A percentile compares a stretch with the other conserved stretches of the same genome.
Evolutionary conservation across 2,329 filamentous ascomycete species (phyloP).

Genomic region (Aspergillus transmontanensis): DNA sequence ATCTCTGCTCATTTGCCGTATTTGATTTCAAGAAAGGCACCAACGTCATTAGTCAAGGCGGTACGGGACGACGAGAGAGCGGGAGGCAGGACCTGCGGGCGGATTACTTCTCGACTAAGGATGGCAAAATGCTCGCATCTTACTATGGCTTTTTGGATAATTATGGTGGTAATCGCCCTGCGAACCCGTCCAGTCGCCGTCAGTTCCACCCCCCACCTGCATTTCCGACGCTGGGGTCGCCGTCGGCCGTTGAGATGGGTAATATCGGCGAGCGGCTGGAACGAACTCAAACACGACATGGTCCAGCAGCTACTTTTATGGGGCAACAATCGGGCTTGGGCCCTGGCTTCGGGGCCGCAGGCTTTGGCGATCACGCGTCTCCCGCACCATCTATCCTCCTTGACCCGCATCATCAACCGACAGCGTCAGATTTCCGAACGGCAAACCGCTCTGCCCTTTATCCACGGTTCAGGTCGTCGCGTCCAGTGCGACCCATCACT

Average conservation of each 20-base stretch:
- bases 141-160: constrained; percentile 95
- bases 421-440: constrained; percentile 39
- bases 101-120: constrained; percentile 92
- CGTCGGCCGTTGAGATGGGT: constrained; percentile 50
- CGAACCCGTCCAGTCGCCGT: constrained; percentile 49
- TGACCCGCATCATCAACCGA: constrained; percentile 51
- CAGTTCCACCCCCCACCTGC: constrained; percentile 74
- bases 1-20: constrained; percentile 95
- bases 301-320: not conserved
- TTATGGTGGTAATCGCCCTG: constrained; percentile 74
- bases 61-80: constrained; percentile 32
- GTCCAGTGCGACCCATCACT: constrained; percentile 26
- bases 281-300: not conserved
- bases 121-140: constrained; percentile 97
- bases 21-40: constrained; percentile 92
- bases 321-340: constrained; percentile 32
- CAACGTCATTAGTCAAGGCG: constrained; percentile 53
- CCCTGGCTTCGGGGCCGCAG: constrained; percentile 27
- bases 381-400: constrained; percentile 48
- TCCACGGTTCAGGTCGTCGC: constrained; percentile 35
- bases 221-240: constrained; percentile 71
- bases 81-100: constrained; percentile 69
- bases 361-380: constrained; percentile 34
- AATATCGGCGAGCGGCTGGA: constrained; percentile 42
- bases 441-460: constrained; percentile 26